A percentile compares a stretch with the other conserved stretches of the same genome.
Conservation (phyloP, 2,329 filamentous ascomycete genomes). For the Drechslerella coelobrocha region DNA sequence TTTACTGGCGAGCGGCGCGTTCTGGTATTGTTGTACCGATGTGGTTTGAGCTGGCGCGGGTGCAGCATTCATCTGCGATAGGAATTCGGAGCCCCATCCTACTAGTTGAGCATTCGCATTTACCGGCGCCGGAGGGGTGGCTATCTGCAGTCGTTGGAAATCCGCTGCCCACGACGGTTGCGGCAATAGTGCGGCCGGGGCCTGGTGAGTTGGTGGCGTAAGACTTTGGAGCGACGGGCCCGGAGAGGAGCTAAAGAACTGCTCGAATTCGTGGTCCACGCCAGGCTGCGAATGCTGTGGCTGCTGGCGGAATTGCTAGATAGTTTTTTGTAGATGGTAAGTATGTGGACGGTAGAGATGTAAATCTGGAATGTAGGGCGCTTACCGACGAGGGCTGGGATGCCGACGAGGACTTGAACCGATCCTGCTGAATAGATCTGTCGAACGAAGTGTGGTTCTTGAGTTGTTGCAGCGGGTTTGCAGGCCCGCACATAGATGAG, state of each 20-base stretch:
- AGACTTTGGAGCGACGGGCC: constrained; percentile 56
- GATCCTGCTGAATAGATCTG: constrained; percentile 75
- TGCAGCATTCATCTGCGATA: constrained; percentile 56
- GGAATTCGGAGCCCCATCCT: constrained; percentile 49
- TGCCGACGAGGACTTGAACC: constrained; percentile 65
- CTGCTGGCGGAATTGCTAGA: constrained; percentile 69
- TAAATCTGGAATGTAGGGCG: constrained; percentile 14
- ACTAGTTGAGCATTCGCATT: not conserved
- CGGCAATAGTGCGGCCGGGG: constrained; percentile 53
- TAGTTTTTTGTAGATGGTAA: constrained; percentile 43
- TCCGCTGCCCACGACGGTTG: constrained; percentile 58
- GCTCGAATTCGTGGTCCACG: constrained; percentile 72
- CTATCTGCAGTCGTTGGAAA: constrained; percentile 62
- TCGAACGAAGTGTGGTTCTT: constrained; percentile 73
- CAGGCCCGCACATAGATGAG: constrained; percentile 70
- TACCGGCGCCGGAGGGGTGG: constrained; percentile 27
- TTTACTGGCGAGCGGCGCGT: not conserved
- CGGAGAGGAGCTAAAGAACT: constrained; percentile 62
- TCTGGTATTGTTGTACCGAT: constrained; percentile 16
- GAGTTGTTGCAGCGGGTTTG: constrained; percentile 76
- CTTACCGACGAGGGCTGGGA: constrained; percentile 63
- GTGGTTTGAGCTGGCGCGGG: constrained; percentile 1
- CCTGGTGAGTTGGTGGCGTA: constrained; percentile 21
- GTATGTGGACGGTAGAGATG: constrained; percentile 49
- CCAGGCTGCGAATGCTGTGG: constrained; percentile 63